Base-by-base conservation (phyloP, 768 basidiomycete genomes). In the Tylopilus rubrobrunneus region DNA sequence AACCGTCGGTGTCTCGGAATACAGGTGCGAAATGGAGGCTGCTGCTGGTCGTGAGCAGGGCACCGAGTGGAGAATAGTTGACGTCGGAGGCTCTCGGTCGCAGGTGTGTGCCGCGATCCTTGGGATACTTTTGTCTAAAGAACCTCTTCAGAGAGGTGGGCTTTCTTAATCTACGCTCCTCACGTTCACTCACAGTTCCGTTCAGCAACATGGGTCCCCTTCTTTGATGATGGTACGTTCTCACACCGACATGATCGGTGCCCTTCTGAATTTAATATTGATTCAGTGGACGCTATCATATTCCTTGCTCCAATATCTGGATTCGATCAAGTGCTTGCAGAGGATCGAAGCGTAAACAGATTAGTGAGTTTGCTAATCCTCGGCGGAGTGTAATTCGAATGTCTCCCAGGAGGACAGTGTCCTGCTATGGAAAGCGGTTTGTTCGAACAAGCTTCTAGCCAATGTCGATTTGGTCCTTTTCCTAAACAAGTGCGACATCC, bases 401-500 rank as follows among this genome's bases (percentile, higher is more conserved):
- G 17, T 28, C 10, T 14, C 46, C 21, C 58, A 89, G 87, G 84
- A 88, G 66, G 89, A 92, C 61, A 87, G 86, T 6, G 82, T 89
- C 49, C 74, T 84, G 43, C 73, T 92, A 10, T 92, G 89, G 89
- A 84, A 81, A 50, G 76, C 79, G 15, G 79, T 92, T 19, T 86
- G 85, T 57, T 78, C 80, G 28, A 89, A 89, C 71, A 81, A 78
- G 61, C 78, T 91, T 25, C 76, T 92, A 5, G 81, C 80, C 42
- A 74, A 79, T 43, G 87, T 89, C 29, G 85, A 87, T 58, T 74
- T 90, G 33, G 85, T 91, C 55, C 75, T 91, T 44, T 92, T 91
- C 74, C 74, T 92, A 49, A 92, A 91, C 72, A 92, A 92, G 66
- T 85, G 85, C 55, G 88, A 90, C 62, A 86, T 90, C 55, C 71